phyloP scores from a whole-genome alignment of 257 asterid species.

The Plantago ovata region DNA sequence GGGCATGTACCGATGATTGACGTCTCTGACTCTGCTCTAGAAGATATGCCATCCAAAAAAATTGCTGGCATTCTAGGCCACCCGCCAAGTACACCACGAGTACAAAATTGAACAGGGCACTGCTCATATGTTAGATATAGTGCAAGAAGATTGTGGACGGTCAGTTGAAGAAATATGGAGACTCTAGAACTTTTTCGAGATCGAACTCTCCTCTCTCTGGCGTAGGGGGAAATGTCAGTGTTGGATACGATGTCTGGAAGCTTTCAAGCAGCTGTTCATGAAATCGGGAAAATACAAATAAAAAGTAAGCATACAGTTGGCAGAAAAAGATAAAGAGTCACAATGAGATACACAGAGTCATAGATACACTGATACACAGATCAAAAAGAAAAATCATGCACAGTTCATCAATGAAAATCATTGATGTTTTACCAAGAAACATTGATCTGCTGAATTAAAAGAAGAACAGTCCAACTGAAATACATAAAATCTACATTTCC shows the following conservation, averaged over 20 bases:
- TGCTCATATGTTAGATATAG: neutral
- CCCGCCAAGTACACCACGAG: neutral
- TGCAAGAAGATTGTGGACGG: neutral
- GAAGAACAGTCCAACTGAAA: too few species aligned
- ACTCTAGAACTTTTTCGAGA: conserved; percentile 54
- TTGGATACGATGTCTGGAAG: conserved; percentile 69
- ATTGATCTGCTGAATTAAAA: too few species aligned
- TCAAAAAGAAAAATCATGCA: too few species aligned
- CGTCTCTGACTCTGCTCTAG: conserved; percentile 8
- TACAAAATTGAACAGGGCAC: conserved; percentile 7
- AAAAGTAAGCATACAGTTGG: too few species aligned
- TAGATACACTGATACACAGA: too few species aligned
- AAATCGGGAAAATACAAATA: conserved; percentile 6
- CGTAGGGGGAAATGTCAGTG: conserved; percentile 61
- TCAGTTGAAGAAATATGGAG: conserved; percentile 90
- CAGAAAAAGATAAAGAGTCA: too few species aligned
- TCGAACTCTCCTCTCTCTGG: conserved; percentile 75
- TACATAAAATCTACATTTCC: too few species aligned
- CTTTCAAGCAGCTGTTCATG: conserved; percentile 63
- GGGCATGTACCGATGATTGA: conserved; percentile 6
- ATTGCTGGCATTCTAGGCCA: conserved; percentile 1
- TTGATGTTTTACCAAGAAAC: too few species aligned
- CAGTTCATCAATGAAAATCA: too few species aligned
- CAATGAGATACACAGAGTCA: too few species aligned
- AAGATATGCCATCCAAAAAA: neutral